phyloP scores from a whole-genome alignment of 2,329 filamentous ascomycete species.

The Monilinia aucupariae region DNA sequence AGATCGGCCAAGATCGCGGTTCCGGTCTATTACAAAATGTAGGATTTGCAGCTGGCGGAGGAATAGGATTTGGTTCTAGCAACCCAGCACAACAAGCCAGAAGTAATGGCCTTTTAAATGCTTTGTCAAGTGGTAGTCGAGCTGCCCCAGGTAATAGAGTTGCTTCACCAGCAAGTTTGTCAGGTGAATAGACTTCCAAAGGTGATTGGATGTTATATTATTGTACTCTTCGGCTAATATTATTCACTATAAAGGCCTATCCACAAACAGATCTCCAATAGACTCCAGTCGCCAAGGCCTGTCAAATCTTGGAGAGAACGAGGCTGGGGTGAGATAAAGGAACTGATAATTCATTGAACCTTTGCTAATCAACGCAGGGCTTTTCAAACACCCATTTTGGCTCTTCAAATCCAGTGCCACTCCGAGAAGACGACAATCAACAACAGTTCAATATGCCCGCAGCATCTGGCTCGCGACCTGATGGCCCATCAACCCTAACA shows the following conservation, averaged over 20 bases:
- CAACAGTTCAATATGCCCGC: constrained; percentile 25
- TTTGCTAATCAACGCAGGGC: constrained; percentile 19
- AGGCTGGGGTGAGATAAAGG: constrained; percentile 26
- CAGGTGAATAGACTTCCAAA: constrained; percentile 24
- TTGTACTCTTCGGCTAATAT: constrained; percentile 10
- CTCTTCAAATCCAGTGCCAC: constrained; percentile 21
- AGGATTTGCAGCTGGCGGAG: constrained; percentile 47
- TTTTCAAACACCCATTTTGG: constrained; percentile 28
- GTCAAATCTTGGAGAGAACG: constrained; percentile 25
- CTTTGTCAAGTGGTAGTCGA: constrained; percentile 55
- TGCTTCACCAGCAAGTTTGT: constrained; percentile 30
- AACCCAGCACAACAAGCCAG: constrained; percentile 41
- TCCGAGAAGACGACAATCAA: constrained; percentile 24
- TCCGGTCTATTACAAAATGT: constrained; percentile 50
- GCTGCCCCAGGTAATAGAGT: constrained; percentile 40
- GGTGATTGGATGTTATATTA: not conserved
- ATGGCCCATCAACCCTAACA: constrained; percentile 19
- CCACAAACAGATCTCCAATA: constrained; percentile 29
- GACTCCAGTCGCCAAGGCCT: constrained; percentile 28
- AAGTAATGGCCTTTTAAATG: constrained; percentile 59
- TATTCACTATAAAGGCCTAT: constrained; percentile 22
- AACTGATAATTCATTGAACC: not conserved
- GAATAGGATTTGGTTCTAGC: constrained; percentile 35
- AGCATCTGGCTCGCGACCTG: constrained; percentile 21
- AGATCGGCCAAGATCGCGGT: constrained; percentile 52